Base-by-base conservation (phyloP, 169 alveolate species). In the Plasmodium knowlesi region DNA sequence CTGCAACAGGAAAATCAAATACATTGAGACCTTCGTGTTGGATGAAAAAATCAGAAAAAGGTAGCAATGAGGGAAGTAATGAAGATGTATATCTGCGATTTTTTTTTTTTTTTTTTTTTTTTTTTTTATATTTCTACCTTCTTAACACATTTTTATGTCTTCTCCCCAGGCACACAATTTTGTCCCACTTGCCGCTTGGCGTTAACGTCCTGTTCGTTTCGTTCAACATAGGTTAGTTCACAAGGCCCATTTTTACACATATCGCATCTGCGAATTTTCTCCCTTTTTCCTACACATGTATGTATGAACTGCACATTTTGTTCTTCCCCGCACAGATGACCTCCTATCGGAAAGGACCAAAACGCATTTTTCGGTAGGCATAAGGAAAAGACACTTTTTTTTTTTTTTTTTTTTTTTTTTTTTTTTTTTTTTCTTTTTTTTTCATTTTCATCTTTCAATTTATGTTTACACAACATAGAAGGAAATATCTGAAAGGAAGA, bases 1-100 rank as follows among this genome's bases (percentile, higher is more conserved):
- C 73, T 76, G 81, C 70, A 79, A 88, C 54, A 76, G 46, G 70
- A 57, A 88, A 28, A 88, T 88, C 46, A 88, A 89, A 12, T 80
- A 71, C 57, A 88, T 88, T 57, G 94, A 88, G 37, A 57, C 94
- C 46, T 88, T 88, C 67, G 94, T 76, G 43, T 67, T 88, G 50
- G 88, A 78, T 41, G 89, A 76, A 57, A 88, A 88, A 88, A 78
- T 41, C 32, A 76, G 88, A 72, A 88, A 61, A 37, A 88, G 72
- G 94, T 88, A 88, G n/a, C 37, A 83, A 3, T 28, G 37, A 82
- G 0, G 32, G 37, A 46, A 22, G 25, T 32, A 34, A 3, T 70
- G 28, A 46, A 46, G 0, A 12, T 10, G 57, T 10, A 46, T 46
- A 46, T 12, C n/a, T n/a, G n/a, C 12, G 16, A 46, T 10, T 3